Evolutionary conservation across 2,329 filamentous ascomycete species (phyloP).

Genomic region (Microcera coccophila): DNA sequence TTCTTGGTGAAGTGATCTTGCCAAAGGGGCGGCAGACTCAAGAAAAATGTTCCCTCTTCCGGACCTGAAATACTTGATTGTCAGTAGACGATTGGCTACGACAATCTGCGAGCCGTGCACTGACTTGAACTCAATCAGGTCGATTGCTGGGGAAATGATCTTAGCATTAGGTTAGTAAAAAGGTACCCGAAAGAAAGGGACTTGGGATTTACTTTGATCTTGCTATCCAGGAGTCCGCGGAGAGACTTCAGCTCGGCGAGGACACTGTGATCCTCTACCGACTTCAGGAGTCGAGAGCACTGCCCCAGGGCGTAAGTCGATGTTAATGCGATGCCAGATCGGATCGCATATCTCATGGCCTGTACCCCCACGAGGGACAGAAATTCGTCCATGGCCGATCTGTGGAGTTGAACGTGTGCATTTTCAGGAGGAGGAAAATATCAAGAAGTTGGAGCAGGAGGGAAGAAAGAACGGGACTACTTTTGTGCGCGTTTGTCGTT

Average conservation of each 20-base stretch:
- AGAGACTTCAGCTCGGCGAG: slow-evolving; percentile 65
- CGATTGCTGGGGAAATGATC: slow-evolving; percentile 86
- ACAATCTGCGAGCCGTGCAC: slow-evolving; percentile 21
- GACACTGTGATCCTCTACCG: slow-evolving; percentile 66
- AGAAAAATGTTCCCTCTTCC: slow-evolving; percentile 57
- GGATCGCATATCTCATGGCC: slow-evolving; percentile 88
- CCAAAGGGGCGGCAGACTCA: slow-evolving; percentile 78
- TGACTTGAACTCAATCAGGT: slow-evolving; percentile 86
- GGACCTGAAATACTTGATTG: slow-evolving; percentile 35
- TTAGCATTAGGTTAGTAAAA: slow-evolving; percentile 31
- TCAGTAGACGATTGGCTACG: not conserved
- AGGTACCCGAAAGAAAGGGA: not conserved
- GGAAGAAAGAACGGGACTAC: slow-evolving; percentile 1
- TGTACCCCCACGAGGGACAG: slow-evolving; percentile 56
- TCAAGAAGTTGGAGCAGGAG: not conserved
- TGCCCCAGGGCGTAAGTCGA: slow-evolving; percentile 82
- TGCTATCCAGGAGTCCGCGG: slow-evolving; percentile 73
- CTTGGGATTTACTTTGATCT: slow-evolving; percentile 66
- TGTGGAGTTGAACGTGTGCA: slow-evolving; percentile 7
- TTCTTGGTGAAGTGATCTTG: slow-evolving; percentile 76
- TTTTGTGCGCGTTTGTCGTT: no score
- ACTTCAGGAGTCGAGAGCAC: slow-evolving; percentile 72
- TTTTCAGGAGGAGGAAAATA: no score
- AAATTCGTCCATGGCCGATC: slow-evolving; percentile 62
- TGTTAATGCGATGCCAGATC: slow-evolving; percentile 80